These are phyloP conservation scores for Penicillium olsonii DNA, from an alignment of 2,329 filamentous ascomycete genomes.

Conservation along the genomic window DNA sequence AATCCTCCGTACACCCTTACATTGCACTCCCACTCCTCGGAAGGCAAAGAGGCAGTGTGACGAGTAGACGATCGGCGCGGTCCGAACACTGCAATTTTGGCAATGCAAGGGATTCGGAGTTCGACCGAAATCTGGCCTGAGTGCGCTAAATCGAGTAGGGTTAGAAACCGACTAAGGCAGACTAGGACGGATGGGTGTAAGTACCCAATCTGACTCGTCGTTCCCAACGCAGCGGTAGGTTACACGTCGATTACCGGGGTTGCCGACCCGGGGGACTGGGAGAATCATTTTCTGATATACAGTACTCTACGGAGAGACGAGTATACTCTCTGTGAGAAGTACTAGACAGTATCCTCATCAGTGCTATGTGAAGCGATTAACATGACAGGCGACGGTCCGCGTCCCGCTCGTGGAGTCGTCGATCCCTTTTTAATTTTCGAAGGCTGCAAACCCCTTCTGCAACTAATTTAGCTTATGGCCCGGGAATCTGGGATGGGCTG, in stretches of 20 bases:
- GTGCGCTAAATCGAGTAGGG: too few species aligned
- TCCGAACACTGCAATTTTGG: neutral
- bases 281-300: too few species aligned
- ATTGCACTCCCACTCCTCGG: too few species aligned
- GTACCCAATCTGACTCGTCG: neutral
- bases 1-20: too few species aligned
- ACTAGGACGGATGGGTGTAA: too few species aligned
- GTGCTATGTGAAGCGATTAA: too few species aligned
- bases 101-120: neutral
- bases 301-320: too few species aligned
- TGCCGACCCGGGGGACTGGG: slow-evolving; percentile 5
- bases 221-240: neutral
- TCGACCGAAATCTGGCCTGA: neutral
- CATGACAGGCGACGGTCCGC: slow-evolving; percentile 10
- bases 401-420: slow-evolving; percentile 9
- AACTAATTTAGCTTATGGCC: neutral
- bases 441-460: neutral
- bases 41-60: neutral
- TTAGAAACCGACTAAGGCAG: too few species aligned
- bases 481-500: neutral
- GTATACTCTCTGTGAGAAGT: too few species aligned
- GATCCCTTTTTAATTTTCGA: neutral
- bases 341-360: too few species aligned
- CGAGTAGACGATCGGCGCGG: neutral
- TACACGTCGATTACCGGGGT: slow-evolving; percentile 1